phyloP scores from a whole-genome alignment of 305 asterid species.

The Striga hermonthica region DNA sequence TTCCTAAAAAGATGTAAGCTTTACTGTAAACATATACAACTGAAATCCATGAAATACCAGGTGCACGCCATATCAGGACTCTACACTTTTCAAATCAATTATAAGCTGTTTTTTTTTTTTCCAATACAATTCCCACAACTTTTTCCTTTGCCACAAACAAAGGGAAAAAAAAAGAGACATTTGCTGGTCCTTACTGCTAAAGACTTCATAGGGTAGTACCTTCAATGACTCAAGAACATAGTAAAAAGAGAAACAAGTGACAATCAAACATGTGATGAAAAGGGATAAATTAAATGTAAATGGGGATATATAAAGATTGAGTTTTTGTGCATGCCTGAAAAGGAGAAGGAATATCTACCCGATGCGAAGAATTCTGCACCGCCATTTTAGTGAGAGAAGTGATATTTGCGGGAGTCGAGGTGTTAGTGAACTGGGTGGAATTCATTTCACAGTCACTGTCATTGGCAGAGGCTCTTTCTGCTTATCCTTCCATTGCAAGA shows the following conservation, averaged over 20 bases:
- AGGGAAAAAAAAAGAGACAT: too few relatives aligned
- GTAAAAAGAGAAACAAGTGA: constrained; percentile 11
- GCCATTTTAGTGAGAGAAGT: constrained; percentile 51
- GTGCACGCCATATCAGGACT: too few relatives aligned
- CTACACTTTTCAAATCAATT: too few relatives aligned
- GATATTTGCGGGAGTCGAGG: constrained; percentile 31
- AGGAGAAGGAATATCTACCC: constrained; percentile 36
- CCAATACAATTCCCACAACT: constrained; percentile 25
- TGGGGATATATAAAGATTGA: not conserved
- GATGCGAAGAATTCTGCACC: constrained; percentile 52
- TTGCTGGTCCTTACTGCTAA: too few relatives aligned
- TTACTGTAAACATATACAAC: not conserved
- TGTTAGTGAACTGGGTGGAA: constrained; percentile 36
- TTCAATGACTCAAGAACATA: not conserved
- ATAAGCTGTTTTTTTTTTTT: not conserved
- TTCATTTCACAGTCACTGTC: constrained; percentile 38
- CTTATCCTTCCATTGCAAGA: constrained; percentile 27
- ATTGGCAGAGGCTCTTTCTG: constrained; percentile 11
- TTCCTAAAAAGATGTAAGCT: not conserved
- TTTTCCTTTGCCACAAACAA: too few relatives aligned
- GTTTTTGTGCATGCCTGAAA: not conserved
- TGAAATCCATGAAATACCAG: not conserved
- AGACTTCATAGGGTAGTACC: too few relatives aligned
- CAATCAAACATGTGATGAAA: constrained; percentile 9
- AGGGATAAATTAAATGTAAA: not conserved